Conservation (phyloP, 2,329 filamentous ascomycete genomes). For the Aspergillus sp. region DNA sequence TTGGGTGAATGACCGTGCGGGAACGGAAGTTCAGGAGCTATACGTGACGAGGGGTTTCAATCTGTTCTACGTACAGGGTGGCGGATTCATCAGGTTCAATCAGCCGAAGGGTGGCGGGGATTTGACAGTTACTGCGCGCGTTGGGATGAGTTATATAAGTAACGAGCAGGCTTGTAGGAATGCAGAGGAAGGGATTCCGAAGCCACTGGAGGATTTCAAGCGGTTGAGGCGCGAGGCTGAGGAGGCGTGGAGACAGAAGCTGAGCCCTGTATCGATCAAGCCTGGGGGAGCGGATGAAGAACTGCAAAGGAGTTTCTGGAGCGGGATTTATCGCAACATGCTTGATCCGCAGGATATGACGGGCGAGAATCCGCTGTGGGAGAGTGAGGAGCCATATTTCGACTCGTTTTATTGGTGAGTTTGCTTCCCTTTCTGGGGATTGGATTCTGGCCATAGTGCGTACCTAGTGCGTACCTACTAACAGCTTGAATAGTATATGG, state of each 20-base stretch:
- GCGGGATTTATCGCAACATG: conserved; percentile 69
- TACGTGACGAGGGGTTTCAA: conserved; percentile 58
- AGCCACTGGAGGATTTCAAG: conserved; percentile 61
- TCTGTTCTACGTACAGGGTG: conserved; percentile 57
- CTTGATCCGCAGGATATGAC: conserved; percentile 72
- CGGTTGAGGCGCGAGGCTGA: conserved; percentile 52
- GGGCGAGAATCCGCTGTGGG: conserved; percentile 68
- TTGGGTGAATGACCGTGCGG: conserved; percentile 62
- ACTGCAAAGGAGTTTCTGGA: conserved; percentile 63
- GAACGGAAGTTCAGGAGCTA: conserved; percentile 51
- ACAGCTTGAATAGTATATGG: conserved; percentile 54
- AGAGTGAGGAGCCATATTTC: conserved; percentile 66
- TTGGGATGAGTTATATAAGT: conserved; percentile 70
- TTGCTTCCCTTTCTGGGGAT: too few species aligned
- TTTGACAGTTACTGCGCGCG: conserved; percentile 58
- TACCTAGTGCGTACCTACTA: conserved; percentile 6
- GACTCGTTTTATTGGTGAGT: conserved; percentile 69
- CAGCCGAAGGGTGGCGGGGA: conserved; percentile 40
- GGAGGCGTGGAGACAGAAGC: conserved; percentile 61
- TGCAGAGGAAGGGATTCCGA: conserved; percentile 65
- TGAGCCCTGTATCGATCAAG: conserved; percentile 36
- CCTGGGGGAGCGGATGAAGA: conserved; percentile 29
- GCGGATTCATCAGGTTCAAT: conserved; percentile 64
- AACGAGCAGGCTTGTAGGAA: conserved; percentile 63
- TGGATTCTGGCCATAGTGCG: too few species aligned